Base-by-base conservation (phyloP, 768 basidiomycete genomes). In the Amanita rubescens region DNA sequence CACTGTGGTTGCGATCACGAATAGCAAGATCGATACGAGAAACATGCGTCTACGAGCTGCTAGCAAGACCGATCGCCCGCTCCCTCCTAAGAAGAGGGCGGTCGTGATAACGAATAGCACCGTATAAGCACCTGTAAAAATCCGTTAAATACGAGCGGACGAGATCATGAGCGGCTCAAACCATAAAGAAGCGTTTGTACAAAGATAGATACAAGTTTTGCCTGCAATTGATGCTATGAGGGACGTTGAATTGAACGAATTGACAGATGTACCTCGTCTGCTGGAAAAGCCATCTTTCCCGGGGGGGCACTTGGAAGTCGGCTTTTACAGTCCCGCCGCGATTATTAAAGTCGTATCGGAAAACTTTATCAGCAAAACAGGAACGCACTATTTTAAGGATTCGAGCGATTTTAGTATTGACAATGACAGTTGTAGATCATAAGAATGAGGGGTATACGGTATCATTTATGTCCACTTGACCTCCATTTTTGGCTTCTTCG, bases 1-100 rank as follows among this genome's bases (percentile, higher is more conserved):
- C 14, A 66, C 67, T 49, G 65, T 62, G 32, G 67, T 65, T 22
- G 66, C 62, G 30, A 69, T 55, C 37, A 61, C 53, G 48, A 66
- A 63, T 60, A 70, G 64, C 35, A 61, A 58, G 17, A 64, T 51
- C 9, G 67, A 63, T 20, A 62, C 60, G 17, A 47, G 49, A 6
- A 69, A 43, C 64, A 71, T 68, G 14, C 57, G 34, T 50, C 63
- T 65, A 52, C 65, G 62, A 24, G 63, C 49, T 9, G 54, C 45
- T 41, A 57, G 53, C 19, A 55, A 27, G 25, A 46, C 10, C 0
- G 12, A 57, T 14, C 46, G 55, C 24, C 60, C 55, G 38, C 58
- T 56, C 45, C 58, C 55, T 42, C 55, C 51, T 6, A 68, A 38
- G 52, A 68, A 60, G 19, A 65, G 55, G 55, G 57, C 64, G 37